Conservation (phyloP, 768 basidiomycete genomes). For the Piloderma croceum region DNA sequence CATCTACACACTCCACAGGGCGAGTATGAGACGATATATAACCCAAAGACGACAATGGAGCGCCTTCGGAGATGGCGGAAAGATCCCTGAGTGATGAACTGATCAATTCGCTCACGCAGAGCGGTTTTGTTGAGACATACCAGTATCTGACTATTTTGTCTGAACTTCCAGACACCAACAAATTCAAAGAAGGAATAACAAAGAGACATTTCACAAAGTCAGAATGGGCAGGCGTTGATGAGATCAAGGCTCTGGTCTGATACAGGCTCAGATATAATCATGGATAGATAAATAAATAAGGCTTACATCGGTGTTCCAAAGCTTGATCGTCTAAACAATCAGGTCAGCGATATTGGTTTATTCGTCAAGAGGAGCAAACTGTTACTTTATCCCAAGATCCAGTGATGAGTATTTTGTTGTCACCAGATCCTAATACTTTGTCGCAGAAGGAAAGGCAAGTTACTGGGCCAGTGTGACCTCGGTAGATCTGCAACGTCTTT, state of each 20-base stretch:
- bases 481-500: slow-evolving; percentile 67
- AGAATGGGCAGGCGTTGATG: slow-evolving; percentile 69
- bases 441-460: slow-evolving; percentile 73
- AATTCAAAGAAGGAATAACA: slow-evolving; percentile 55
- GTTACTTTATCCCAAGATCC: slow-evolving; percentile 90
- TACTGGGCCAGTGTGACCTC: slow-evolving; percentile 85
- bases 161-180: slow-evolving; percentile 83
- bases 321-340: slow-evolving; percentile 62
- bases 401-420: slow-evolving; percentile 62
- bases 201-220: slow-evolving; percentile 90
- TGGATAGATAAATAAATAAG: slow-evolving; percentile 5
- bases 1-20: slow-evolving; percentile 77
- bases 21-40: slow-evolving; percentile 82
- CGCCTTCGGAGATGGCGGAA: slow-evolving; percentile 35
- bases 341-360: background rate
- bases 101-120: background rate
- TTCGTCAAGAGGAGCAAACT: background rate
- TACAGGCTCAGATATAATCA: slow-evolving; percentile 1
- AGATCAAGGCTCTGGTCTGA: slow-evolving; percentile 68
- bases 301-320: slow-evolving; percentile 78
- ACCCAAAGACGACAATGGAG: slow-evolving; percentile 48
- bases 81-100: slow-evolving; percentile 65
- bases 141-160: slow-evolving; percentile 87
- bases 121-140: slow-evolving; percentile 33
- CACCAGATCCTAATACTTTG: slow-evolving; percentile 31